Percentiles rank a stretch among this genome's conserved stretches.
These are phyloP conservation scores for Hirsutella rhossiliensis DNA, from an alignment of 2,329 filamentous ascomycete species.

Conservation along the genomic window DNA sequence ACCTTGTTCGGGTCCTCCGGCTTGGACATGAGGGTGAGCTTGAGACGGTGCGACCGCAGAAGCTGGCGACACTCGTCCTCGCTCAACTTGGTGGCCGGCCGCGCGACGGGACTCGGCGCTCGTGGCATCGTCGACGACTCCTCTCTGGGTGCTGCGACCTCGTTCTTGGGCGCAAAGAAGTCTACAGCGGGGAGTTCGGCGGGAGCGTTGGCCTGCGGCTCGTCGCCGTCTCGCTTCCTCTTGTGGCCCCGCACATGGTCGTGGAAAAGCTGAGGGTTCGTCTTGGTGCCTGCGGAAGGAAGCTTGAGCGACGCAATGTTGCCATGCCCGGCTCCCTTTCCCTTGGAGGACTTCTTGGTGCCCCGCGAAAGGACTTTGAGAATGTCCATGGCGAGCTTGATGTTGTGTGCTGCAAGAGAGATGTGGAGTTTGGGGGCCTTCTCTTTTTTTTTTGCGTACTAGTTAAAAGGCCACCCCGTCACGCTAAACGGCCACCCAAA, in stretches of 20 bases:
- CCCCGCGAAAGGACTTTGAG: constrained; percentile 61
- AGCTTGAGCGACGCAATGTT: constrained; percentile 29
- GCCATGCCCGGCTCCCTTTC: constrained; percentile 17
- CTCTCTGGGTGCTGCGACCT: constrained; percentile 19
- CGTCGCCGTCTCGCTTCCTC: constrained; percentile 37
- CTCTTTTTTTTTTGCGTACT: neutral
- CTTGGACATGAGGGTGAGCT: constrained; percentile 63
- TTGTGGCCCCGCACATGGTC: constrained; percentile 40
- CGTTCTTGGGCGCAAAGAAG: constrained; percentile 43
- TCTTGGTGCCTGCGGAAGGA: constrained; percentile 51
- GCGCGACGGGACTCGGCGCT: constrained; percentile 14
- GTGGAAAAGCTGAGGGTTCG: constrained; percentile 60
- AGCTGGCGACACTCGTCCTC: constrained; percentile 63
- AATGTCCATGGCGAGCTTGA: constrained; percentile 47
- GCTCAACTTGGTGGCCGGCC: constrained; percentile 31
- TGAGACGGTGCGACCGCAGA: constrained; percentile 70
- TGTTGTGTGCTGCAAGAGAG: neutral
- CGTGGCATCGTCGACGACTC: constrained; percentile 11
- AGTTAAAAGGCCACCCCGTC: no score
- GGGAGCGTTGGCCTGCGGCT: constrained; percentile 16
- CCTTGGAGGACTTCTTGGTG: constrained; percentile 42
- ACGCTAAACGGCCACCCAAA: no score
- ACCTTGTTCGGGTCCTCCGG: constrained; percentile 27
- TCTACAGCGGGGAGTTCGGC: constrained; percentile 36
- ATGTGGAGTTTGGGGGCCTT: neutral